These are phyloP conservation scores for Tripterygium wilfordii DNA, from an alignment of 177 flowering plant genomes.

Conservation along the genomic window DNA sequence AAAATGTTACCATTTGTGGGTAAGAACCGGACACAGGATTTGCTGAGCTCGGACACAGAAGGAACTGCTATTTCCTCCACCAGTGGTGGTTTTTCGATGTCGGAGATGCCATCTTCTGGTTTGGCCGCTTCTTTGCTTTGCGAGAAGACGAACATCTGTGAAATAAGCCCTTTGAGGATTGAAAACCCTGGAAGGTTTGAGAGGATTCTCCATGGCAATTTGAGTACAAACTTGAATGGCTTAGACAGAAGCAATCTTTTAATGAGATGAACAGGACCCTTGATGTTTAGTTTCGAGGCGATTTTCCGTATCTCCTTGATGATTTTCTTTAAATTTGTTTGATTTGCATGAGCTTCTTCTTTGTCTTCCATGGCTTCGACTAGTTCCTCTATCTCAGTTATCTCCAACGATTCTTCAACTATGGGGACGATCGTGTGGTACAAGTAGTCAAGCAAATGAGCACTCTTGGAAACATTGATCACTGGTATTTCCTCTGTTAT, in stretches of 20 bases:
- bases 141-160: slow-evolving; percentile 1
- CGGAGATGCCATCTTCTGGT: slow-evolving; percentile 2
- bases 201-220: slow-evolving; percentile 21
- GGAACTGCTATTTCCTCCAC: slow-evolving; percentile 46
- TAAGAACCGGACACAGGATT: slow-evolving; percentile 23
- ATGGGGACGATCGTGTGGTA: slow-evolving; percentile 22
- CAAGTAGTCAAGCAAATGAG: slow-evolving; percentile 33
- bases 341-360: too few relatives aligned
- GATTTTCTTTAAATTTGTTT: too few relatives aligned
- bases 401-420: slow-evolving; percentile 5
- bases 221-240: slow-evolving; percentile 4
- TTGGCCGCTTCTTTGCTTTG: slow-evolving; percentile 12
- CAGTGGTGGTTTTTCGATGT: slow-evolving; percentile 22
- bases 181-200: slow-evolving; percentile 16
- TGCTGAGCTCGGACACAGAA: slow-evolving; percentile 25
- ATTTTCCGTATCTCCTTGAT: too few relatives aligned
- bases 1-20: slow-evolving; percentile 20
- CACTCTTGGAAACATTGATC: slow-evolving; percentile 2
- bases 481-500: background rate
- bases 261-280: background rate
- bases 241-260: slow-evolving; percentile 4
- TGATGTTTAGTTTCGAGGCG: background rate
- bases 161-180: slow-evolving; percentile 13
- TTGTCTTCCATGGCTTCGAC: background rate
- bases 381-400: slow-evolving; percentile 9